phyloP scores from a whole-genome alignment of 345 rosid genomes.

The Rhizophora mangle region DNA sequence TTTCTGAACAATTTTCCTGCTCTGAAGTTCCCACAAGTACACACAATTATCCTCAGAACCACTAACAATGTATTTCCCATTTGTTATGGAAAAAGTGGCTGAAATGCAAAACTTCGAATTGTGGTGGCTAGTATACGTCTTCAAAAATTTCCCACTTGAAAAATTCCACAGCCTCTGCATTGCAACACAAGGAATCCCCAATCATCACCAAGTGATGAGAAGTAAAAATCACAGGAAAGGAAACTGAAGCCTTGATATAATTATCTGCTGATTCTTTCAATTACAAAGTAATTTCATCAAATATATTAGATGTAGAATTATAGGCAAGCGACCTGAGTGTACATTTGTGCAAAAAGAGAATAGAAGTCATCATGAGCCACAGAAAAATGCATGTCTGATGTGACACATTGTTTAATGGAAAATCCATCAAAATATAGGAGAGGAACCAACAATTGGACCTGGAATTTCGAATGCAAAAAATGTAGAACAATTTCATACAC shows the following conservation, averaged over 20 bases:
- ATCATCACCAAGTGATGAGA: neutral
- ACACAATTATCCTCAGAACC: constrained; percentile 88
- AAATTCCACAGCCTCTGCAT: constrained; percentile 88
- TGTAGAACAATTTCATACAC: neutral
- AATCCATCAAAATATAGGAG: too few relatives aligned
- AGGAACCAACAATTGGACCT: too few relatives aligned
- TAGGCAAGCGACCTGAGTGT: too few relatives aligned
- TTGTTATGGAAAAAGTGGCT: constrained; percentile 73
- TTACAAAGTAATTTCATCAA: neutral
- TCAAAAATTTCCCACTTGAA: constrained; percentile 65
- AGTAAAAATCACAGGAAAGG: neutral
- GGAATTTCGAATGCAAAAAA: neutral
- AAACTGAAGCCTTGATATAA: neutral
- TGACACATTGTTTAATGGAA: too few relatives aligned
- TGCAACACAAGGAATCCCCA: constrained; percentile 8
- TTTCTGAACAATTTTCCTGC: constrained; percentile 74
- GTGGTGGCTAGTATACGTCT: constrained; percentile 75
- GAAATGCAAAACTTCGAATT: constrained; percentile 70
- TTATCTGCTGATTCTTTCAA: too few relatives aligned
- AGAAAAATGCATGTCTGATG: too few relatives aligned
- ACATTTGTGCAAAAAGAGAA: too few relatives aligned
- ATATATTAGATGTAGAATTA: neutral
- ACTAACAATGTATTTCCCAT: constrained; percentile 72
- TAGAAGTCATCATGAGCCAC: too few relatives aligned
- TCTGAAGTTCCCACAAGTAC: constrained; percentile 90